Base-by-base conservation (phyloP, 257 asterid genomes). In the Lantana camara region DNA sequence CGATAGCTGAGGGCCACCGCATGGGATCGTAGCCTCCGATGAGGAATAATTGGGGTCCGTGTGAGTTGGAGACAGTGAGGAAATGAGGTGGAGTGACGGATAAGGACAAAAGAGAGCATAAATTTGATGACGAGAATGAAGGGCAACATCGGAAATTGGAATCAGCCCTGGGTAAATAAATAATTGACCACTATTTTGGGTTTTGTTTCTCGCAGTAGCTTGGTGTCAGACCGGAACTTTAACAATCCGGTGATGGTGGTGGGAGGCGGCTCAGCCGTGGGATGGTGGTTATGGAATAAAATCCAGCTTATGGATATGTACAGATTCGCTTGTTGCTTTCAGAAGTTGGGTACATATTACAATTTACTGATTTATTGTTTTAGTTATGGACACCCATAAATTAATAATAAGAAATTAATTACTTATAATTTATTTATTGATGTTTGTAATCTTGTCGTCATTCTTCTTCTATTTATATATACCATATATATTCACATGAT, bases 1-100 rank as follows among this genome's bases (percentile, higher is more conserved):
- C 3, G 88, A 90, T 53, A 76, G 74, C 63, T 87, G 77, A 86
- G 7, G 42, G 3, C 9, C 59, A 51, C 41, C 66, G 63, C 61
- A 56, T 68, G 11, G 44, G 79, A 82, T 60, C 57, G 16, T 52
- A 14, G 50, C 82, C 72, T 10, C 9, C 29, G 38, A 55, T 37
- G 63, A 41, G 34, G 68, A 68, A 54, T 66, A 46, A 67, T 61
- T 79, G 70, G 34, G 54, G 32, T n/a, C n/a, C n/a, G n/a, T 29
- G 69, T 49, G 73, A 79, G 83, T 51, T 68, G 78, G 90, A 37
- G 66, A 67, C 71, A 69, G 71, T 10, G 58, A n/a, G 57, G 66
- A 35, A 5, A 34, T 59, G 72, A 29, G 46, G 48, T 63, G 61
- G 60, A 75, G 62, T 17, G 85, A 71, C 65, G 42, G 57, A 14